Evolutionary conservation across 768 basidiomycete species (phyloP), one percentile per base, ranked within the genome.

Genomic region (Tricholoma furcatifolium): DNA sequence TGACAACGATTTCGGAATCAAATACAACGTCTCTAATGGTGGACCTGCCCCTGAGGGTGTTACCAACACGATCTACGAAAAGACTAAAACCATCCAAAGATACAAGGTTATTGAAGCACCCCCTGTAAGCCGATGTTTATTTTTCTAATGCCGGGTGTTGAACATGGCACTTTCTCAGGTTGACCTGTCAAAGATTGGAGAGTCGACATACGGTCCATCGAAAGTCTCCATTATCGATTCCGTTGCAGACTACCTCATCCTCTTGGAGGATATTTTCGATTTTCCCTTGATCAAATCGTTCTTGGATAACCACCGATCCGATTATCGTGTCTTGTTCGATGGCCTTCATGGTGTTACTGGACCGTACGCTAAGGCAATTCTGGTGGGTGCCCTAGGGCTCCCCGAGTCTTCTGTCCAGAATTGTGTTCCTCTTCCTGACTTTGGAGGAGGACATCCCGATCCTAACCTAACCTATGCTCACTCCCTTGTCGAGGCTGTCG

Each of bases 381-480:
- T 99, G 59, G 75, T 98, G 65, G 80, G 85, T 21, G 77, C 84
- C 18, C 85, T 99, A 40, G 90, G 86, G 50, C 87, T 99, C 15
- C 80, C 88, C 14, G 80, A 84, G 59, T 75, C 80, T 1, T 90
- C 91, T 23, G 75, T 94, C 57, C 96, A 98, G 76, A 96, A 98
- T 75, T 91, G 92, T 63, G 73, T 83, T 9, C 91, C 97, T 6
- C 81, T 88, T 39, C 95, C 96, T 18, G 93, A 98, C 70, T 99
- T 99, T 67, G 96, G 95, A 43, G 96, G 95, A 62, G 91, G 91
- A 54, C 97, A 99, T 70, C 97, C 97, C 3, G 97, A 99, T 70
- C 97, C 97, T 27, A 99, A 99, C 77, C 74, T 99, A 63, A 98
- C 94, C 7, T 99, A 98, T 70, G 97, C 97, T 1, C 92, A 94